Conservation (phyloP, 306 rosid species). For the Benincasa hispida region DNA sequence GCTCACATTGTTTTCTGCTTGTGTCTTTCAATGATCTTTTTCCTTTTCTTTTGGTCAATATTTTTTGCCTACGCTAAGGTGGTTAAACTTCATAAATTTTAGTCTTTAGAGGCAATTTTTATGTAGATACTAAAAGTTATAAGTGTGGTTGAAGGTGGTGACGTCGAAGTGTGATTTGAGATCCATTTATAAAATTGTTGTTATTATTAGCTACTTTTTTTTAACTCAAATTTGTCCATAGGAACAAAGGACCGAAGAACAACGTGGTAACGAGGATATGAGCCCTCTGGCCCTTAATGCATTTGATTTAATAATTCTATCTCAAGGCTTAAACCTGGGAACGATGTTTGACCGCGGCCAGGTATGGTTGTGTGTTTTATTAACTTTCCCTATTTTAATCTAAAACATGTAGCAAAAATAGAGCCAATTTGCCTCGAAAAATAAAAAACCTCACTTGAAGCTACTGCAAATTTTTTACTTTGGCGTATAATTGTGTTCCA, state of each 20-base stretch:
- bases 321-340: conserved; percentile 86
- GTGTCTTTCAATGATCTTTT: background rate
- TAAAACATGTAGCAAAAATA: background rate
- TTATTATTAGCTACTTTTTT: conserved; percentile 4
- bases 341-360: conserved; percentile 65
- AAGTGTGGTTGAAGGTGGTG: background rate
- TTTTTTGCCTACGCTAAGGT: background rate
- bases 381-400: background rate
- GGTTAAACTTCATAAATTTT: background rate
- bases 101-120: background rate
- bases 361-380: conserved; percentile 23
- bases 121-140: background rate
- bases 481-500: background rate
- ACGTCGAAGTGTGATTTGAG: background rate
- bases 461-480: background rate
- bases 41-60: background rate
- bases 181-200: background rate
- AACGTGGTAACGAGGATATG: conserved; percentile 35
- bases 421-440: background rate
- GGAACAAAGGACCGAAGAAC: conserved; percentile 42
- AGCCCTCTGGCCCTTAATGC: conserved; percentile 82
- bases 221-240: conserved; percentile 16
- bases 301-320: conserved; percentile 69
- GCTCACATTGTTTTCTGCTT: background rate
- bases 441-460: background rate